Evolutionary conservation across 495 filamentous ascomycete genomes (phyloP), one percentile per base, ranked within the genome.

Genomic region (Thozetella sp.): DNA sequence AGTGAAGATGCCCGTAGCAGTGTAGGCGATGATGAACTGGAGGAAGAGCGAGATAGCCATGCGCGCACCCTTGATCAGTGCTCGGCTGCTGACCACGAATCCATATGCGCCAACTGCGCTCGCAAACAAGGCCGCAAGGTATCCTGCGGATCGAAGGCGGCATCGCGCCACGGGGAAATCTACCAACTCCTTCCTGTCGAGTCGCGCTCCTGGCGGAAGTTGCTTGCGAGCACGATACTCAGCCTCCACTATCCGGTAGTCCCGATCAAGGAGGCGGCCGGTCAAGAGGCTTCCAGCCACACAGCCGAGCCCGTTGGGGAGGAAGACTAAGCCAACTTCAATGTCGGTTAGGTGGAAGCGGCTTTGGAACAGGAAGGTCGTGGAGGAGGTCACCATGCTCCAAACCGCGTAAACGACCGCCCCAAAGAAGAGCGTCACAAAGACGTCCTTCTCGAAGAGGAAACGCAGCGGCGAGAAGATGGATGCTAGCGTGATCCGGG

Each of bases 141-240:
- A 65, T 60, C 54, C 58, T 2, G 62, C 55, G 1, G 67, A 69
- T 1, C 67, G 62, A 24, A 89, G 69, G 6, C 88, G 77, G 1
- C 88, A 86, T 34, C 77, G 72, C 60, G 88, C 86, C 50, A 91
- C 83, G 2, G 88, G 88, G 55, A 90, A 90, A 22, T 80, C 66
- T 1, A 69, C 60, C n/a, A 88, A 64, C 52, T 87, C 82, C 23
- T 79, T 74, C 0, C 75, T 76, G 26, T 80, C 79, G 17, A 76
- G 74, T 20, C 78, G 67, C 9, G 83, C 67, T 0, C 75, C 71
- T 17, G 84, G 62, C 2, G 78, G 72, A 2, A 80, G 63, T 4
- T 72, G 61, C 11, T 68, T 63, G 3, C 83, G 76, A 26, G 71
- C 73, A 15, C 72, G 74, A 25, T 66, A 70, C 0, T 12, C 1